phyloP scores from a whole-genome alignment of 2,329 filamentous ascomycete species.

The Teratosphaeriaceae sp. region DNA sequence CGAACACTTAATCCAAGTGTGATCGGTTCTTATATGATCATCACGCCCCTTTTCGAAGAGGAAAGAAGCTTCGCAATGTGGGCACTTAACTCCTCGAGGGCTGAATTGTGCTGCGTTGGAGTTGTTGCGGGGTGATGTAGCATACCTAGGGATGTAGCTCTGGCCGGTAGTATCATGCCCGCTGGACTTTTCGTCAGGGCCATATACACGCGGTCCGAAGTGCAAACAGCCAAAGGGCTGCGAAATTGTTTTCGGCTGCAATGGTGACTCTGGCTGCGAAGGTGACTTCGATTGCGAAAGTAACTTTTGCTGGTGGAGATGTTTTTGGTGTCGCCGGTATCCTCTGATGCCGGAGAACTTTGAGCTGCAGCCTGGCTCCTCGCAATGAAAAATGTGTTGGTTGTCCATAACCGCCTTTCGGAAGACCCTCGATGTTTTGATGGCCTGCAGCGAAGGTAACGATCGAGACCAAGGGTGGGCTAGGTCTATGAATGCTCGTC shows the following conservation, averaged over 20 bases:
- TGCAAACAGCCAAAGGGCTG: neutral
- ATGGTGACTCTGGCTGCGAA: neutral
- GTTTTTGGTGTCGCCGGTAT: neutral
- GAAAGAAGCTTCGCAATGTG: neutral
- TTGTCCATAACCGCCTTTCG: neutral
- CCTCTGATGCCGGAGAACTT: neutral
- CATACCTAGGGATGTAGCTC: neutral
- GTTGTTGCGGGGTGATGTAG: neutral
- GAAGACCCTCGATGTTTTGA: neutral
- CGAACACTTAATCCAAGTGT: neutral
- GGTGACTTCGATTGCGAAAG: neutral
- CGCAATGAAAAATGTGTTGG: neutral
- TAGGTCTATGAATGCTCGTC: neutral
- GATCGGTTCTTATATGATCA: neutral
- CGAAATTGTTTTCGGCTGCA: neutral
- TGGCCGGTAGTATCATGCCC: neutral
- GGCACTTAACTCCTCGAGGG: neutral
- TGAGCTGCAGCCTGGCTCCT: neutral
- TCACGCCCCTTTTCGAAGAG: neutral
- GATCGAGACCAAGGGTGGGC: neutral
- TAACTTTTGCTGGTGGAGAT: neutral
- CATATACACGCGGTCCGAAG: neutral
- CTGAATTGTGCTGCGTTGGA: neutral
- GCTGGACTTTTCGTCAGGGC: neutral
- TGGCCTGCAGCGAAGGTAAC: neutral